Conservation (phyloP, 2,329 filamentous ascomycete genomes). For the Hypoxylon sp. region DNA sequence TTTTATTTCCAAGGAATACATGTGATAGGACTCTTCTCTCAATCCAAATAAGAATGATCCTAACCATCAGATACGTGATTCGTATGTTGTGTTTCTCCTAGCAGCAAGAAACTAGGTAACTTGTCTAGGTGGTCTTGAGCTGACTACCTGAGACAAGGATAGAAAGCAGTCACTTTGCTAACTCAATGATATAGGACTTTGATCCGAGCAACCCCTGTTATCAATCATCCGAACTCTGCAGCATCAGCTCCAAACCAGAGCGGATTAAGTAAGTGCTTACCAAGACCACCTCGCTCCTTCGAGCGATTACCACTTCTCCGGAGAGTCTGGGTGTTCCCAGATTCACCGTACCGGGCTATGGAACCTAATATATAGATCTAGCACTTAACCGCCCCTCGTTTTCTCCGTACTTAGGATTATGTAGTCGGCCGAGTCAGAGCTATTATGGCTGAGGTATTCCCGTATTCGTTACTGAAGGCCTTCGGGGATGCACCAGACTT, state of each 20-base stretch:
- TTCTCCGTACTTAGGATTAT: neutral
- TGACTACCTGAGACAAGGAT: neutral
- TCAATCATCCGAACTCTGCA: constrained; percentile 1
- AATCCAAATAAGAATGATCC: neutral
- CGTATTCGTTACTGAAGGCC: constrained; percentile 17
- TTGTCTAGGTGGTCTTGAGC: neutral
- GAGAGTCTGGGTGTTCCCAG: neutral
- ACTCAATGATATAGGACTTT: neutral
- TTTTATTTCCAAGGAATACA: neutral
- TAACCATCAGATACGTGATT: neutral
- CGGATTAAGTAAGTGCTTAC: constrained; percentile 32
- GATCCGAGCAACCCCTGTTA: neutral
- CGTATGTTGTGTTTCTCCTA: neutral
- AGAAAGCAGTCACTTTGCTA: neutral
- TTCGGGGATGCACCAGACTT: constrained; percentile 13
- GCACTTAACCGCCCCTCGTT: neutral
- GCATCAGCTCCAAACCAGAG: neutral
- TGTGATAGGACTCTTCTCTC: neutral
- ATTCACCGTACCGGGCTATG: neutral
- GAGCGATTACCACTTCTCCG: neutral
- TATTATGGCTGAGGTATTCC: constrained; percentile 13
- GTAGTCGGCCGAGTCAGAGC: neutral
- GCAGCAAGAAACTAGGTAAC: neutral
- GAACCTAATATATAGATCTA: constrained; percentile 10
- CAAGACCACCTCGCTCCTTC: constrained; percentile 21